Evolutionary conservation across 2,329 filamentous ascomycete species (phyloP).

Genomic region (Ascochyta clinopodiicola): DNA sequence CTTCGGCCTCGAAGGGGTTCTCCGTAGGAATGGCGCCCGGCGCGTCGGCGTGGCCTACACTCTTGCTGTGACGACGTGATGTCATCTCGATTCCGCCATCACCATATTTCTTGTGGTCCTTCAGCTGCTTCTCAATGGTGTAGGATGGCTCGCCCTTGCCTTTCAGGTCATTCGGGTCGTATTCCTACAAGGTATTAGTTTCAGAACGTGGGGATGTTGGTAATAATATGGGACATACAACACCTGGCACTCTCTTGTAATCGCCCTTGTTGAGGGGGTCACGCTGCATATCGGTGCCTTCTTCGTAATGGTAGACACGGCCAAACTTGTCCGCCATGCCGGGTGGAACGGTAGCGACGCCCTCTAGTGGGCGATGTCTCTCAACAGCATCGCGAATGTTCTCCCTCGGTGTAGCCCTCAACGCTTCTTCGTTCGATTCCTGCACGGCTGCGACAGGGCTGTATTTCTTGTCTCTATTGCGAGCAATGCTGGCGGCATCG

Average conservation of each 20-base stretch:
- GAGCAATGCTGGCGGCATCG: slow-evolving; percentile 77
- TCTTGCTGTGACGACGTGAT: slow-evolving; percentile 48
- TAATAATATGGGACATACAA: slow-evolving; percentile 63
- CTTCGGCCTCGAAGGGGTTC: slow-evolving; percentile 40
- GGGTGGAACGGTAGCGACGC: slow-evolving; percentile 76
- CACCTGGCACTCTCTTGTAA: slow-evolving; percentile 76
- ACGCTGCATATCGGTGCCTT: slow-evolving; percentile 85
- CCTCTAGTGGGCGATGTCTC: slow-evolving; percentile 80
- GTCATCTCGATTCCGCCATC: slow-evolving; percentile 54
- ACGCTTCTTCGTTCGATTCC: slow-evolving; percentile 74
- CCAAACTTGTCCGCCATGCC: slow-evolving; percentile 73
- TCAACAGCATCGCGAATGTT: slow-evolving; percentile 76
- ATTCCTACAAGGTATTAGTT: slow-evolving; percentile 53
- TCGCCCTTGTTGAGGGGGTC: slow-evolving; percentile 72
- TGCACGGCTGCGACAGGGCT: slow-evolving; percentile 80
- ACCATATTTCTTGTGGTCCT: slow-evolving; percentile 60
- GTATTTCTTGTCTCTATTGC: slow-evolving; percentile 68
- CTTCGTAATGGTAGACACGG: slow-evolving; percentile 76
- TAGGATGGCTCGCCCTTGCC: slow-evolving; percentile 82
- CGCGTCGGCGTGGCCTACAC: slow-evolving; percentile 43
- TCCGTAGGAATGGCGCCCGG: slow-evolving; percentile 26
- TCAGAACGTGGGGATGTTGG: background rate
- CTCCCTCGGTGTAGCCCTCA: slow-evolving; percentile 81
- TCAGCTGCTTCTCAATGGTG: slow-evolving; percentile 71
- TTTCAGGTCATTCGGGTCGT: slow-evolving; percentile 78